phyloP scores from a whole-genome alignment of 257 asterid species.

The Rhazya stricta region DNA sequence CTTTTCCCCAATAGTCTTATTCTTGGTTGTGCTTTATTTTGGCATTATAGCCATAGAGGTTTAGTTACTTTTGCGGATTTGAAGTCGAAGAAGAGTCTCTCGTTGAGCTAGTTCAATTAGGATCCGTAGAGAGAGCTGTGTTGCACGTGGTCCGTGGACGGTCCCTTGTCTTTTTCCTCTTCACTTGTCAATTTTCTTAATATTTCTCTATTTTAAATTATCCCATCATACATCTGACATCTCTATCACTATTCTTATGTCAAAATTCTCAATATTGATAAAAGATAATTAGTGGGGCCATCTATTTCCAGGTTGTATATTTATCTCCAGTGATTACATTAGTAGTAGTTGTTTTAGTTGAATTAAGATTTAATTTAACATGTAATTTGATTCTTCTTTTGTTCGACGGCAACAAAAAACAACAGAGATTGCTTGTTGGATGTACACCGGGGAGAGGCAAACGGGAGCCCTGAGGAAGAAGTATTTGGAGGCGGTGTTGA shows the following conservation, averaged over 20 bases:
- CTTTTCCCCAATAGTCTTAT: neutral
- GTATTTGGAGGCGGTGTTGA: conserved; percentile 88
- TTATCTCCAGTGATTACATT: neutral
- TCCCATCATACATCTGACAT: conserved; percentile 45
- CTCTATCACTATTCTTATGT: conserved; percentile 47
- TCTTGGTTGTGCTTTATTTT: neutral
- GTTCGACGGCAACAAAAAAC: neutral
- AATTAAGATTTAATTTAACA: neutral
- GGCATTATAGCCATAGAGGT: neutral
- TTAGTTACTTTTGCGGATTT: too few species aligned
- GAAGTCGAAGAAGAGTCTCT: neutral
- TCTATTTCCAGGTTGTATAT: neutral
- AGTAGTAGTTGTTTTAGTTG: neutral
- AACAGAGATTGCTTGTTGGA: conserved; percentile 96
- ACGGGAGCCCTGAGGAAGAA: conserved; percentile 79
- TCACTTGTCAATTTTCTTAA: conserved; percentile 54
- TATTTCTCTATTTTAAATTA: conserved; percentile 34
- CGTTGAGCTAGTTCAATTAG: conserved; percentile 35
- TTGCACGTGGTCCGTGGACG: conserved; percentile 98
- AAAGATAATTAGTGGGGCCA: neutral
- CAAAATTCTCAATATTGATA: conserved; percentile 10
- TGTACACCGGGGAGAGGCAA: conserved; percentile 96
- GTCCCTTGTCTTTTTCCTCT: conserved; percentile 61
- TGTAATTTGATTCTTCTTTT: conserved; percentile 4
- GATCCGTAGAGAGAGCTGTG: conserved; percentile 28